phyloP scores from a whole-genome alignment of 331 rosid genomes.

The Quercus phellos region DNA sequence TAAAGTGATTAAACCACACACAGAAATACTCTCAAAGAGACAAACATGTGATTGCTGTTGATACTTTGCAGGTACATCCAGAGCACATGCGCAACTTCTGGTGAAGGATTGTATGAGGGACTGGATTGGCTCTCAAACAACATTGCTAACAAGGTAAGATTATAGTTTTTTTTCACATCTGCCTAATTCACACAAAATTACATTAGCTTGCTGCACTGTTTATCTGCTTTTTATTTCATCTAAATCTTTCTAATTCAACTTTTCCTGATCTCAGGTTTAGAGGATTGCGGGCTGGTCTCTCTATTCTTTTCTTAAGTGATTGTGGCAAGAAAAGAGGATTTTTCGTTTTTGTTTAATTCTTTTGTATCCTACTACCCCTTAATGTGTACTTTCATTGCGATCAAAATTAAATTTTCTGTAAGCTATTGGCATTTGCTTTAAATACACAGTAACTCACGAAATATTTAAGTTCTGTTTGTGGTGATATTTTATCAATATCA shows the following conservation, averaged over 20 bases:
- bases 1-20: neutral
- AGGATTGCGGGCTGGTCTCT: slow-evolving; percentile 11
- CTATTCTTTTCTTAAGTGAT: neutral
- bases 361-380: neutral
- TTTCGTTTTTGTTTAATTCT: no score
- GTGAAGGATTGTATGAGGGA: slow-evolving; percentile 75
- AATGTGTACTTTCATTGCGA: no score
- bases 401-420: no score
- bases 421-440: no score
- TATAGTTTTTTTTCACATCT: neutral
- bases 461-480: no score
- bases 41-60: neutral
- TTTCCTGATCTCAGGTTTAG: slow-evolving; percentile 20
- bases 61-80: slow-evolving; percentile 56
- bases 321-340: neutral
- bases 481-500: no score
- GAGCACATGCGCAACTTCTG: slow-evolving; percentile 70
- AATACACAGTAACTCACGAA: no score
- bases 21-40: neutral
- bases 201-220: neutral
- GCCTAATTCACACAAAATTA: no score
- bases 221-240: neutral
- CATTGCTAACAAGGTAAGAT: slow-evolving; percentile 56
- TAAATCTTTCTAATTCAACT: neutral
- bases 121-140: slow-evolving; percentile 73